phyloP scores from a whole-genome alignment of 805 yeast species.

The Diddensiella caesifluorescens region DNA sequence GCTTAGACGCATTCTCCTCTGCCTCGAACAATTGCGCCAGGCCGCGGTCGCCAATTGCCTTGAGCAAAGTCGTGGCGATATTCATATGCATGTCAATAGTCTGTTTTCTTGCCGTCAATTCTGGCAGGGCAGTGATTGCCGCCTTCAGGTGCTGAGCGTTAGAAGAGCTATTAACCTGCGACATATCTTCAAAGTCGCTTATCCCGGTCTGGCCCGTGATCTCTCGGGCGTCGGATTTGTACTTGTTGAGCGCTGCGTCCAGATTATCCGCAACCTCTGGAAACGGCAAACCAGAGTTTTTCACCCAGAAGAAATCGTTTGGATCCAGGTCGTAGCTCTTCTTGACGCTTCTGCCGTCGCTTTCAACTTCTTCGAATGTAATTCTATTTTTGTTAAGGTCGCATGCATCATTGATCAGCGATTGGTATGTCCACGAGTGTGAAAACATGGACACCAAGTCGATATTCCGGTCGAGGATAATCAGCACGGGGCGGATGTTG shows the following conservation, averaged over 20 bases:
- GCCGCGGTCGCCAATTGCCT: slow-evolving; percentile 78
- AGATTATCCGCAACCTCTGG: slow-evolving; percentile 99
- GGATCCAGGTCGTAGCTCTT: slow-evolving; percentile 86
- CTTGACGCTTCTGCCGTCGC: slow-evolving; percentile 33
- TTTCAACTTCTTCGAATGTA: slow-evolving; percentile 26
- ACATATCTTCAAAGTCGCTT: slow-evolving; percentile 67
- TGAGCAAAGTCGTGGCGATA: slow-evolving; percentile 76
- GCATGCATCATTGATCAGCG: slow-evolving; percentile 91
- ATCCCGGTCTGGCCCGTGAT: slow-evolving; percentile 73
- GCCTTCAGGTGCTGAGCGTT: slow-evolving; percentile 41
- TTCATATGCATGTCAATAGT: slow-evolving; percentile 96
- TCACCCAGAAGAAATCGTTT: slow-evolving; percentile 85
- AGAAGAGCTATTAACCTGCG: slow-evolving; percentile 37
- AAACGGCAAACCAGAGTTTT: slow-evolving; percentile 82
- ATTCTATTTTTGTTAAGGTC: slow-evolving; percentile 70
- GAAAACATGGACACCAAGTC: slow-evolving; percentile 92
- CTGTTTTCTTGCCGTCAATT: slow-evolving; percentile 78
- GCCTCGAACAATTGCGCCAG: slow-evolving; percentile 90
- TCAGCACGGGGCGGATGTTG: slow-evolving; percentile 50
- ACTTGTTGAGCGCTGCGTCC: slow-evolving; percentile 71
- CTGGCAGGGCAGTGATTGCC: slow-evolving; percentile 90
- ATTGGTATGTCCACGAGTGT: slow-evolving; percentile 97
- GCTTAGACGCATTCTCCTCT: slow-evolving; percentile 65
- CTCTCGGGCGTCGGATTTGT: slow-evolving; percentile 83
- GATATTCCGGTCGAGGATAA: slow-evolving; percentile 80